A percentile compares a stretch with the other conserved stretches of the same genome.
phyloP scores from a whole-genome alignment of 345 rosid genomes.

The Pistacia vera region DNA sequence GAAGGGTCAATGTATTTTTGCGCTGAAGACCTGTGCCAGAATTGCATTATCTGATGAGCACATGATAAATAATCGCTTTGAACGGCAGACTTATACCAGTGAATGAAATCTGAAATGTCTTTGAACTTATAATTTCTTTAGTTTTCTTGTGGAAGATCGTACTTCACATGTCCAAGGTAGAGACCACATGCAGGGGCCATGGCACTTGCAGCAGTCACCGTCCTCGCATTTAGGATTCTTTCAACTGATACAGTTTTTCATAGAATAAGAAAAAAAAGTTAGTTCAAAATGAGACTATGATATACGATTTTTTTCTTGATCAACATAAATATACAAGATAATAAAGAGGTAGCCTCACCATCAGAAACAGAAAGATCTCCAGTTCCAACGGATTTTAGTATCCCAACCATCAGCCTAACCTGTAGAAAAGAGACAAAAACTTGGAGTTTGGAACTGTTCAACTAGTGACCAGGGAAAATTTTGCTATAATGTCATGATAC shows the following conservation, averaged over 20 bases:
- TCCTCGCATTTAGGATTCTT: conserved; percentile 70
- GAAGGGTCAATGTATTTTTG: background rate
- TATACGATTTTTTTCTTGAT: background rate
- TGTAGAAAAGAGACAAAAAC: conserved; percentile 32
- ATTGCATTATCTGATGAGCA: background rate
- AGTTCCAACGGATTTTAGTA: conserved; percentile 79
- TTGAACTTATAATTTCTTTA: background rate
- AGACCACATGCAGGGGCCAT: conserved; percentile 93
- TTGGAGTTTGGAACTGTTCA: background rate
- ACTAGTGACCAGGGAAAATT: background rate
- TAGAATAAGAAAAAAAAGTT: background rate
- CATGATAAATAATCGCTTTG: no score
- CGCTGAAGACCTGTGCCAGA: background rate
- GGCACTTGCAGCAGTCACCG: conserved; percentile 68
- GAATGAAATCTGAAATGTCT: background rate
- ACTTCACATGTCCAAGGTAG: conserved; percentile 80
- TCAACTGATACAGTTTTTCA: conserved; percentile 46
- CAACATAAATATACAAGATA: background rate
- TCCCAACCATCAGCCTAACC: conserved; percentile 92
- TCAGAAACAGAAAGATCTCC: conserved; percentile 67
- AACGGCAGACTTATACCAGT: background rate
- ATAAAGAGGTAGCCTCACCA: conserved; percentile 43
- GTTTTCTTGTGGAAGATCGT: conserved; percentile 51
- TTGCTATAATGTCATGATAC: no score
- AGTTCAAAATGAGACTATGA: background rate